Conservation (phyloP, 225 moss, liverwort and hornwort species). For the Straminergon stramineum region DNA sequence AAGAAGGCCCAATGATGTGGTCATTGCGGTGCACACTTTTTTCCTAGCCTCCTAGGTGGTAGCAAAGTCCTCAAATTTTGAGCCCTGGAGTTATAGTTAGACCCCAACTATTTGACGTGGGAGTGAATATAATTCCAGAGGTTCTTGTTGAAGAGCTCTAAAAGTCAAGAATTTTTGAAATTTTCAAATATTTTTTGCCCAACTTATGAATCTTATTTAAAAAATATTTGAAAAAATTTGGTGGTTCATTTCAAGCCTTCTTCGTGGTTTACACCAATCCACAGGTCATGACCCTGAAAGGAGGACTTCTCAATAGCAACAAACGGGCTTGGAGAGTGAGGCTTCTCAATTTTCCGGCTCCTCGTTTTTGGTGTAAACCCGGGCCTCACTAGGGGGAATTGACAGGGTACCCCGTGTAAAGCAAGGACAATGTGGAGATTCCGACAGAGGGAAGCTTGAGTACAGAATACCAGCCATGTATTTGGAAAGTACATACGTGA, state of each 20-base stretch:
- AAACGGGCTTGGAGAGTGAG: neutral
- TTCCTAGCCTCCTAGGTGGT: no score
- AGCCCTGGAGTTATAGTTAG: neutral
- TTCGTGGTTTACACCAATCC: neutral
- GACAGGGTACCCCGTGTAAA: neutral
- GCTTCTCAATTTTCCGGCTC: neutral
- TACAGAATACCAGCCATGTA: neutral
- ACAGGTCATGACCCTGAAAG: neutral
- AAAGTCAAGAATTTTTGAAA: neutral
- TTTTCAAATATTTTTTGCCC: neutral
- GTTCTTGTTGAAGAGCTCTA: neutral
- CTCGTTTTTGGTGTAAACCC: neutral
- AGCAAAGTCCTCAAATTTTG: neutral
- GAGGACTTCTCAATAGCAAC: neutral
- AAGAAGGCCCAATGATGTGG: neutral
- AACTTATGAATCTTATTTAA: neutral
- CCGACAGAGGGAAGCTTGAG: neutral
- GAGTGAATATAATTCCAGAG: neutral
- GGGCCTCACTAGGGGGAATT: neutral
- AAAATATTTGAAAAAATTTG: neutral
- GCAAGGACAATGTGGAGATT: neutral
- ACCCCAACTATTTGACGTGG: rapidly evolving
- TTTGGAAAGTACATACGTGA: neutral
- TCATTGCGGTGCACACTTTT: neutral
- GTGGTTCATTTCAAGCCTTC: neutral